Percentiles rank a stretch among this genome's conserved stretches.
Evolutionary conservation across 108 stramenopile species (phyloP).

Genomic region (Conticribra guillardii): DNA sequence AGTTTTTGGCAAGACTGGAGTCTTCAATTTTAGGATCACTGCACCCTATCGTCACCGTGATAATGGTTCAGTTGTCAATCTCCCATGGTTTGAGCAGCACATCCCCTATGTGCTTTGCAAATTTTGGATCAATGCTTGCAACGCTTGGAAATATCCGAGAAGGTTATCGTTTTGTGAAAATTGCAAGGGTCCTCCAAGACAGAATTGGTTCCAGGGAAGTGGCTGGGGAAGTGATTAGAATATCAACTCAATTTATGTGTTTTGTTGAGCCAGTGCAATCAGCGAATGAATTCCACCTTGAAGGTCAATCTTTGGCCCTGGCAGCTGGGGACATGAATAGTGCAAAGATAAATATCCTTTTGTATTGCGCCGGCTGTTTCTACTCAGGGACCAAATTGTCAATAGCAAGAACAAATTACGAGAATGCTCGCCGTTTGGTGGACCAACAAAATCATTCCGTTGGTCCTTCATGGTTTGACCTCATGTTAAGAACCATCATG

Average conservation of each 20-base stretch:
- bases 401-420: neutral
- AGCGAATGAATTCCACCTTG: constrained; percentile 1
- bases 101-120: constrained; percentile 17
- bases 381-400: constrained; percentile 5
- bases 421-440: neutral
- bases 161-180: constrained; percentile 5
- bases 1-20: constrained; percentile 3
- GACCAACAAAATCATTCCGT: neutral
- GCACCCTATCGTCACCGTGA: constrained; percentile 4
- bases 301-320: neutral
- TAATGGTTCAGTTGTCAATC: constrained; percentile 15
- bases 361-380: constrained; percentile 1
- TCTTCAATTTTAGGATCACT: neutral
- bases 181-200: constrained; percentile 21
- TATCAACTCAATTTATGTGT: neutral
- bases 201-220: neutral
- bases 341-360: neutral
- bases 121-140: constrained; percentile 8
- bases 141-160: neutral
- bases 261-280: constrained; percentile 13
- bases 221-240: neutral
- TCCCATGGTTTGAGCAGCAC: constrained; percentile 10
- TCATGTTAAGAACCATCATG: neutral
- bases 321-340: neutral
- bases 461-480: neutral